Percentiles rank a stretch among this genome's conserved stretches.
Evolutionary conservation across 2,329 filamentous ascomycete genomes (phyloP).

Genomic region (Sphaceloma murrayae): DNA sequence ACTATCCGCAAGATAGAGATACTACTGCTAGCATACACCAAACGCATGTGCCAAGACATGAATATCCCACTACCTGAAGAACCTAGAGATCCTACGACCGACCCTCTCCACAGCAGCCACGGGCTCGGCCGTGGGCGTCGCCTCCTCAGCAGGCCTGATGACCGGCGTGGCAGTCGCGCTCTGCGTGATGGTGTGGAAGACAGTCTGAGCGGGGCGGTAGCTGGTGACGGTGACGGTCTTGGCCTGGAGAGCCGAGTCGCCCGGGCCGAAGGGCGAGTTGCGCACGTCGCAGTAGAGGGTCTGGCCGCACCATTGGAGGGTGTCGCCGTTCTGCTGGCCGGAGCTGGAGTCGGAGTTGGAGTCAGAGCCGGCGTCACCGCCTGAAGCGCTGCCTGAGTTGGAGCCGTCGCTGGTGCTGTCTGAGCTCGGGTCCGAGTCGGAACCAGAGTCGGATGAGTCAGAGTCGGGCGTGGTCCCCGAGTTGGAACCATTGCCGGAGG

Average conservation of each 20-base stretch:
- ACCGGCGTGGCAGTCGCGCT: slow-evolving; percentile 1
- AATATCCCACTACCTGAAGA: no score
- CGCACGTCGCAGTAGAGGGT: slow-evolving; percentile 9
- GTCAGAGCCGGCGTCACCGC: background rate
- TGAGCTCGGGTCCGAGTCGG: background rate
- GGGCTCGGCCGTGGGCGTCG: no score
- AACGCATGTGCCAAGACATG: no score
- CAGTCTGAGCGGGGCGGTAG: slow-evolving; percentile 12
- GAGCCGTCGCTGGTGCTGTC: background rate
- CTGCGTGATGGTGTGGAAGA: slow-evolving; percentile 10
- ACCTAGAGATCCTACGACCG: no score
- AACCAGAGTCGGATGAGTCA: background rate
- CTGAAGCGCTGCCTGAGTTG: background rate
- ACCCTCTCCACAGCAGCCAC: no score
- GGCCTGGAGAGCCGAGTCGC: slow-evolving; percentile 4
- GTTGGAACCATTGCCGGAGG: background rate
- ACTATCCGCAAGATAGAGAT: no score
- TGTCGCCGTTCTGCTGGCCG: slow-evolving; percentile 4
- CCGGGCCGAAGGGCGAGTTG: slow-evolving; percentile 12
- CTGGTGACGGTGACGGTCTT: slow-evolving; percentile 13
- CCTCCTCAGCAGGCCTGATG: background rate
- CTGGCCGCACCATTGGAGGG: slow-evolving; percentile 5
- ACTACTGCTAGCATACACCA: no score
- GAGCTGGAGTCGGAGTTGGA: background rate
- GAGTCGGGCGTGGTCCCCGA: background rate